Evolutionary conservation across 2,329 filamentous ascomycete species (phyloP).

Genomic region (Epichloe festucae): DNA sequence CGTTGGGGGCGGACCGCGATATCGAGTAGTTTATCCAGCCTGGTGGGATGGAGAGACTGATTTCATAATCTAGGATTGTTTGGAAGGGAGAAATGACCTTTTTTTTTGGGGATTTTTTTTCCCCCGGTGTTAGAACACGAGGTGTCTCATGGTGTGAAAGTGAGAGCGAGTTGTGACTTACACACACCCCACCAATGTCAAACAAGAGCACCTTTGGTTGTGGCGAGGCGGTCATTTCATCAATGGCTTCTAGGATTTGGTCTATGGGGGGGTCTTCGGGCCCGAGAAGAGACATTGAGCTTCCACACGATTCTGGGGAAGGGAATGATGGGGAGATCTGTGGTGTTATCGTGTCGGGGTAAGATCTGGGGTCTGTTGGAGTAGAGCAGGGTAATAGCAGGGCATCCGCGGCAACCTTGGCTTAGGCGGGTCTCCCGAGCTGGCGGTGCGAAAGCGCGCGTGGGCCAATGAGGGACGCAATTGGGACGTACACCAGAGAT

Average conservation of each 20-base stretch:
- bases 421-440: not conserved
- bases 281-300: slow-evolving; percentile 1
- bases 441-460: not conserved
- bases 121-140: not conserved
- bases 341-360: not conserved
- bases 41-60: slow-evolving; percentile 58
- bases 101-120: not conserved
- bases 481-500: not conserved
- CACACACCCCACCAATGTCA: slow-evolving; percentile 93
- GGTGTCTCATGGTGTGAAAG: too few relatives aligned
- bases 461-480: not conserved
- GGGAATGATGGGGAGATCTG: not conserved
- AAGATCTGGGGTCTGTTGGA: not conserved
- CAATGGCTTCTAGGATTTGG: slow-evolving; percentile 18
- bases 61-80: slow-evolving; percentile 83
- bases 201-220: slow-evolving; percentile 71
- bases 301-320: not conserved
- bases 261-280: slow-evolving; percentile 6
- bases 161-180: slow-evolving; percentile 38
- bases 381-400: not conserved
- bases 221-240: slow-evolving; percentile 28
- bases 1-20: slow-evolving; percentile 60
- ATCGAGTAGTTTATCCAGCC: slow-evolving; percentile 92
- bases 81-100: slow-evolving; percentile 87
- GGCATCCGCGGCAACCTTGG: slow-evolving; percentile 7